Base-by-base conservation (phyloP, 1,284 basidiomycete genomes). In the Coriolopsis trogii region DNA sequence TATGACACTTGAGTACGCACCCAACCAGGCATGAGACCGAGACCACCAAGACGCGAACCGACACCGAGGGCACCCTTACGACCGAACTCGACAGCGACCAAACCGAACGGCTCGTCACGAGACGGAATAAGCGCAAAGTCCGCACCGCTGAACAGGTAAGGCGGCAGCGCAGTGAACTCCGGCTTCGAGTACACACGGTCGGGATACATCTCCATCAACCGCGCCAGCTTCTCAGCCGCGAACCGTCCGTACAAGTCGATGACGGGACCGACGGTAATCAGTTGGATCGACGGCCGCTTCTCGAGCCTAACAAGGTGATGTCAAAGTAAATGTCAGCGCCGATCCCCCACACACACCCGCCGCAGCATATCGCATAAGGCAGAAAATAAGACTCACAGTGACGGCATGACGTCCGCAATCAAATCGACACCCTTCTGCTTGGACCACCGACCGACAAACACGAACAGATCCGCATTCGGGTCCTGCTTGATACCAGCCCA, bases 1-100 rank as follows among this genome's bases (percentile, higher is more conserved):
- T 41, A 42, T 1, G 16, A 28, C n/a, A n/a, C n/a, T n/a, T 4
- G 21, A 29, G 34, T 44, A 38, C 8, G 24, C 21, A 93, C 91
- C 93, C 93, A 95, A 76, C 93, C 93, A 65, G 93, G 93, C 93
- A 96, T 96, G 60, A 96, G 77, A 74, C 93, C 93, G 39, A 96
- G 80, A 79, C 93, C 93, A 70, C 93, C 93, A 25, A 95, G 80
- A 67, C 93, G 89, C 74, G 88, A 85, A 63, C 93, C 93, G 59
- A 96, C 93, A 77, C 93, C 93, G 48, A 96, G 81, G 55, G 93
- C 93, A 79, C 93, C 93, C 73, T 95, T 95, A 62, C 93, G 80
- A 71, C 93, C 93, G 71, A 96, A 96, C 69, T 95, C 93, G 63
- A 96, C 93, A 49, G 93, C 93, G 40, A 95, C 93, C 43, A 95